phyloP scores from a whole-genome alignment of 208 protist genomes.

The Wallacemonas collosoma region DNA sequence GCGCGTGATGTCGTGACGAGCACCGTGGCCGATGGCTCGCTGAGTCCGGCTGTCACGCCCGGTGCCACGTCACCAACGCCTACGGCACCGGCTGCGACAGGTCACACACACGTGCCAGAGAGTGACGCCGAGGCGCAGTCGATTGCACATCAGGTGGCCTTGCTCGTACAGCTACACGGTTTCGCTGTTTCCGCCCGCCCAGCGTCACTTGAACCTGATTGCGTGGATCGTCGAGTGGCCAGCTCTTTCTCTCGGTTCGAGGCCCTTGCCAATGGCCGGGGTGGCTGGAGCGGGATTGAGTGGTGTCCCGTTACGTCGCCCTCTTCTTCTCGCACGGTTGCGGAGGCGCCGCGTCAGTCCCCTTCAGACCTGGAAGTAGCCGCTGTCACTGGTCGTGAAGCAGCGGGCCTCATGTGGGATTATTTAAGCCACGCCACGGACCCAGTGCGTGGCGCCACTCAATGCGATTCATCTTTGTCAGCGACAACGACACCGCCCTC shows the following conservation, averaged over 20 bases:
- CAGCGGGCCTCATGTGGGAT: background rate
- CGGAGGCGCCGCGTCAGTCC: background rate
- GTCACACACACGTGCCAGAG: background rate
- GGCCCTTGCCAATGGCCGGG: background rate
- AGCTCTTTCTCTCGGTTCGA: background rate
- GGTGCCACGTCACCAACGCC: background rate
- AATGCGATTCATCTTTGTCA: too few relatives aligned
- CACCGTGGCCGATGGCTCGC: background rate
- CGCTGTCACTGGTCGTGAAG: background rate
- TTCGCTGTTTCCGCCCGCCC: conserved; percentile 12
- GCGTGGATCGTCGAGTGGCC: too few relatives aligned
- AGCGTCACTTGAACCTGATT: background rate
- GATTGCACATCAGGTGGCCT: conserved; percentile 22
- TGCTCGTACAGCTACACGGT: conserved; percentile 38
- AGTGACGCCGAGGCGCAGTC: background rate
- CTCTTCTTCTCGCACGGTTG: background rate
- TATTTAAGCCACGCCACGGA: background rate
- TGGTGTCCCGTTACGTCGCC: background rate
- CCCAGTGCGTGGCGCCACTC: too few relatives aligned
- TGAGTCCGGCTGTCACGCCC: background rate
- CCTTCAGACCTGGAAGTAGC: background rate
- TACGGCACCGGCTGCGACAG: background rate
- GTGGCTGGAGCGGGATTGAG: background rate
- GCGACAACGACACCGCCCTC: too few relatives aligned
- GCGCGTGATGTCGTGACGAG: background rate